phyloP scores from a whole-genome alignment of 495 filamentous ascomycete genomes.

The Trypethelium eluteriae region DNA sequence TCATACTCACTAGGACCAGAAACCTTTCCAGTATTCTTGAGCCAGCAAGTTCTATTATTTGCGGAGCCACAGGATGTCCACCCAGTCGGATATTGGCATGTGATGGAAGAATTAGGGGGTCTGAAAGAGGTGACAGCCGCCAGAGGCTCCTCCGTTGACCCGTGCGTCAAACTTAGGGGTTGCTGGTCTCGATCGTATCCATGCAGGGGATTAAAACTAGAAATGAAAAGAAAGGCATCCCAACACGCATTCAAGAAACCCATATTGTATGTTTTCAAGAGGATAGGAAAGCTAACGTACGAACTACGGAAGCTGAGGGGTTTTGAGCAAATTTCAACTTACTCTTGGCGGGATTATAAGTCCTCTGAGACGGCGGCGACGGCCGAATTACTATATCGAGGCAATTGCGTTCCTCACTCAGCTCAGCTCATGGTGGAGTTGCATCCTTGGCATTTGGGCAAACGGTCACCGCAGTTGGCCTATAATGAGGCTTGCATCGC shows the following conservation, averaged over 20 bases:
- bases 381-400: not conserved
- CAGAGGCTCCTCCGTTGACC: not conserved
- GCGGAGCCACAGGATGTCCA: slow-evolving; percentile 11
- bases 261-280: not conserved
- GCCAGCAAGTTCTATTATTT: slow-evolving; percentile 12
- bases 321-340: slow-evolving; percentile 1
- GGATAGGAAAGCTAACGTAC: not conserved
- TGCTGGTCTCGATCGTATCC: not conserved
- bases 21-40: slow-evolving; percentile 1
- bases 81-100: slow-evolving; percentile 6
- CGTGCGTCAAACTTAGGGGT: not conserved
- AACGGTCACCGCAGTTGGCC: not conserved
- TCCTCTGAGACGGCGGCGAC: not conserved
- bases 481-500: not conserved
- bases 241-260: slow-evolving; percentile 13
- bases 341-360: not conserved
- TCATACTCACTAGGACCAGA: not conserved
- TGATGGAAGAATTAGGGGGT: slow-evolving; percentile 4
- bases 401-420: not conserved
- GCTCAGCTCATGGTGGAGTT: not conserved
- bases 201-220: slow-evolving; percentile 8
- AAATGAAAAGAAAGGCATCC: slow-evolving; percentile 12
- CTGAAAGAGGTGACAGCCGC: not conserved
- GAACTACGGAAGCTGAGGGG: not conserved
- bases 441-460: not conserved